Evolutionary conservation across 192 early-diverging fungal species (phyloP).

Genomic region (Podila epicladia): DNA sequence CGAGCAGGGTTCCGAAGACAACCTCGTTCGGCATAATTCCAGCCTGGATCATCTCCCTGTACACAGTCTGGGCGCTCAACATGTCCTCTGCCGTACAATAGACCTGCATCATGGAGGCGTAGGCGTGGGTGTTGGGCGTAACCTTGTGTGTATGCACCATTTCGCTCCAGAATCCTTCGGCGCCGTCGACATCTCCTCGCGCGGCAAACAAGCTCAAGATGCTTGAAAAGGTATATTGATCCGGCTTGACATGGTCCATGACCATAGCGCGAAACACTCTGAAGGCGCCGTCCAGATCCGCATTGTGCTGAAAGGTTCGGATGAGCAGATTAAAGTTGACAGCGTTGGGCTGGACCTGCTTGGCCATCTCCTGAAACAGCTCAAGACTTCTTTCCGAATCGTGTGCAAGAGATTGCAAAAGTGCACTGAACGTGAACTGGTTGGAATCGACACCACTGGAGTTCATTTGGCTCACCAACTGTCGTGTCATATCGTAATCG

Average conservation of each 20-base stretch:
- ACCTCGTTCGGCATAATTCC: conserved; percentile 73
- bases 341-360: conserved; percentile 45
- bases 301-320: conserved; percentile 49
- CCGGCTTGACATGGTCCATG: conserved; percentile 42
- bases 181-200: conserved; percentile 44
- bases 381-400: conserved; percentile 6
- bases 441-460: conserved; percentile 32
- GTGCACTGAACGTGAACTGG: conserved; percentile 36
- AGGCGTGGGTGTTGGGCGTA: conserved; percentile 56
- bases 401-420: conserved; percentile 29
- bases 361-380: conserved; percentile 35
- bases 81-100: conserved; percentile 76
- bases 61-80: conserved; percentile 80
- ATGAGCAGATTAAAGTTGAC: conserved; percentile 59
- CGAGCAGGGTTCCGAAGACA: conserved; percentile 86
- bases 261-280: conserved; percentile 52
- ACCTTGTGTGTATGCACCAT: conserved; percentile 52
- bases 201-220: conserved; percentile 60
- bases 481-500: conserved; percentile 43
- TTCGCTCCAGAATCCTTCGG: conserved; percentile 54
- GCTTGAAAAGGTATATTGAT: conserved; percentile 57
- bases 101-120: conserved; percentile 80
- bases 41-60: conserved; percentile 80
- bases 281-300: conserved; percentile 55
- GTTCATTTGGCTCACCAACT: conserved; percentile 47